Base-by-base conservation (phyloP, 371 early-diverging fungal species). In the Rhizopus microsporus region DNA sequence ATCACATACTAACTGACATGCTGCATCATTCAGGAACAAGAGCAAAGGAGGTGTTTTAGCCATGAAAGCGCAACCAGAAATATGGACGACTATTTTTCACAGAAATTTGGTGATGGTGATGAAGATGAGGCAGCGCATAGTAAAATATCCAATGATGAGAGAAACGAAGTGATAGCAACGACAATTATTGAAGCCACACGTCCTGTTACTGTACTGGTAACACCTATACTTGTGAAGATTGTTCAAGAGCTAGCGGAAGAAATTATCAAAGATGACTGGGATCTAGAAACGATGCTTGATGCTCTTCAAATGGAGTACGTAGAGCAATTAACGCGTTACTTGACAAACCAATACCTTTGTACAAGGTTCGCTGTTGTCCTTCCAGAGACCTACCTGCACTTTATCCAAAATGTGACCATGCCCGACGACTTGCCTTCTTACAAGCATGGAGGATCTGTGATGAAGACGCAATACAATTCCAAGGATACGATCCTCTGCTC, bases 391-490 rank as follows among this genome's bases (percentile, higher is more conserved):
- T 85, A 89, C 54, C 60, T 90, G 3, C 87, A 87, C 8, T 86
- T 85, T 51, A 88, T 92, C 48, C 91, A 92, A 68, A 91, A 92
- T 59, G 89, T 88, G 16, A 77, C 84, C 68, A 74, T 91, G 34
- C 90, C 91, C 0, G 90, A 88, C 48, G 85, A 85, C 32, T 59
- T 86, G 12, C 83, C 85, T 7, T 77, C 78, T 2, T 72, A 82
- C 44, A 80, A 80, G 46, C 65, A 71, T 35, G 80, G 75, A 7
- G 84, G 82, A 51, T 78, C 69, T 17, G 40, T 62, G 51, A 56
- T 83, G 60, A 81, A 80, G 37, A 84, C 85, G 1, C 78, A 84
- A 47, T 85, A 87, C 44, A 89, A 88, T 17, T 63, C 85, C 13
- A 72, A 87, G 4, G 82, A 86, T 35, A 79, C 85, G 1, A 65